A percentile compares a stretch with the other conserved stretches of the same genome.
These are phyloP conservation scores for Hymenoscyphus scutula DNA, from an alignment of 2,329 filamentous ascomycete species.

Conservation along the genomic window DNA sequence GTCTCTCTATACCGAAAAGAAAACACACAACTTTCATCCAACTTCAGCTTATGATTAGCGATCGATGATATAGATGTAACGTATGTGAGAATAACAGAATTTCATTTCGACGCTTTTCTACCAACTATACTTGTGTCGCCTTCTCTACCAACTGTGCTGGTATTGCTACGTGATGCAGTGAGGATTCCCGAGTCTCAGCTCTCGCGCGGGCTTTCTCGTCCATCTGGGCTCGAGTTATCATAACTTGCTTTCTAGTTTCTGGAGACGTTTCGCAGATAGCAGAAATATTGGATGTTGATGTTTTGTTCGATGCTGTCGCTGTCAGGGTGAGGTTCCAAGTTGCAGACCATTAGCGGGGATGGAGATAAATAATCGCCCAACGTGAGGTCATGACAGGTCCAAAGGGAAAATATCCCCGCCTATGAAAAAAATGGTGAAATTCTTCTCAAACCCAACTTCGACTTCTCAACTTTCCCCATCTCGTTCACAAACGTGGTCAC, in stretches of 20 bases:
- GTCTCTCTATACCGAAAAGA: no score
- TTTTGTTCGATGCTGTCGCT: constrained; percentile 2
- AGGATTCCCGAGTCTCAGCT: constrained; percentile 2
- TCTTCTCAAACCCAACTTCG: neutral
- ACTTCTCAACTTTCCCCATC: neutral
- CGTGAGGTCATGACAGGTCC: no score
- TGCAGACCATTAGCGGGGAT: neutral
- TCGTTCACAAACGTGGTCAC: neutral
- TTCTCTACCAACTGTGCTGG: constrained; percentile 29
- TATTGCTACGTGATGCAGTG: constrained; percentile 14
- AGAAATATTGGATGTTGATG: neutral
- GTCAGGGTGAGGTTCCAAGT: constrained; percentile 7
- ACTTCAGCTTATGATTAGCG: no score
- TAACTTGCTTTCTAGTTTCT: constrained; percentile 8
- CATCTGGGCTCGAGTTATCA: constrained; percentile 17
- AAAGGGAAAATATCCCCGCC: no score
- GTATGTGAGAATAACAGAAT: neutral
- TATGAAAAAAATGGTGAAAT: no score
- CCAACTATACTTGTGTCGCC: constrained; percentile 27
- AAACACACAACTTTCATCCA: no score
- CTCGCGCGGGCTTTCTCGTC: constrained; percentile 13
- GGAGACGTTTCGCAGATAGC: neutral
- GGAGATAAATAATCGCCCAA: no score
- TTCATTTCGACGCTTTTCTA: constrained; percentile 19
- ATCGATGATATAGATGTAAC: no score